A percentile compares a stretch with the other conserved stretches of the same genome.
These are phyloP conservation scores for Irpex sp. DNA, from an alignment of 1,284 basidiomycete species.

Conservation along the genomic window DNA sequence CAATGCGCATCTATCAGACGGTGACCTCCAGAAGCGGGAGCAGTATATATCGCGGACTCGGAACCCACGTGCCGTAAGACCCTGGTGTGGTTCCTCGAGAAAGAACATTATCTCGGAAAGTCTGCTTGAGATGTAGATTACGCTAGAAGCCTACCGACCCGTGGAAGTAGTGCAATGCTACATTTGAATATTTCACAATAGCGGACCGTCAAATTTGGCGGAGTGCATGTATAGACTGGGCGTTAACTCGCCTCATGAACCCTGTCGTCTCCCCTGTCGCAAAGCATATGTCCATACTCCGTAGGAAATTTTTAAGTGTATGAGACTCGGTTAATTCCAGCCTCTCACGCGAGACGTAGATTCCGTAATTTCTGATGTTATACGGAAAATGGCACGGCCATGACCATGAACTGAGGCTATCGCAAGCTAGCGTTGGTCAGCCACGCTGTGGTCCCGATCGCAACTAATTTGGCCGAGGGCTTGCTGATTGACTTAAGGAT, in stretches of 20 bases:
- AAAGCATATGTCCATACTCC: background rate
- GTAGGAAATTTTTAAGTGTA: background rate
- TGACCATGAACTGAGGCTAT: background rate
- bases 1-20: background rate
- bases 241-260: background rate
- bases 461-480: slow-evolving; percentile 5
- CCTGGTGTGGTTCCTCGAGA: background rate
- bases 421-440: slow-evolving; percentile 3
- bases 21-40: background rate
- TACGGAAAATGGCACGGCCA: background rate
- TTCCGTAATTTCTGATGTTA: background rate
- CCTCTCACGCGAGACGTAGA: background rate
- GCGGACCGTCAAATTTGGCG: background rate
- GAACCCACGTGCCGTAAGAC: background rate
- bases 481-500: slow-evolving; percentile 16
- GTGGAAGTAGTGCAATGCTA: background rate
- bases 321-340: background rate
- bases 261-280: background rate
- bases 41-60: background rate
- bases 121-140: background rate
- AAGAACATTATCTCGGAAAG: background rate
- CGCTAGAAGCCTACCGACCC: background rate
- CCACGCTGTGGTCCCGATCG: slow-evolving; percentile 9
- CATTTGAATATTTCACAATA: background rate
- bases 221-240: background rate